Evolutionary conservation across 2,329 filamentous ascomycete species (phyloP), one percentile per base, ranked within the genome.

Genomic region (Thyridium curvatum): DNA sequence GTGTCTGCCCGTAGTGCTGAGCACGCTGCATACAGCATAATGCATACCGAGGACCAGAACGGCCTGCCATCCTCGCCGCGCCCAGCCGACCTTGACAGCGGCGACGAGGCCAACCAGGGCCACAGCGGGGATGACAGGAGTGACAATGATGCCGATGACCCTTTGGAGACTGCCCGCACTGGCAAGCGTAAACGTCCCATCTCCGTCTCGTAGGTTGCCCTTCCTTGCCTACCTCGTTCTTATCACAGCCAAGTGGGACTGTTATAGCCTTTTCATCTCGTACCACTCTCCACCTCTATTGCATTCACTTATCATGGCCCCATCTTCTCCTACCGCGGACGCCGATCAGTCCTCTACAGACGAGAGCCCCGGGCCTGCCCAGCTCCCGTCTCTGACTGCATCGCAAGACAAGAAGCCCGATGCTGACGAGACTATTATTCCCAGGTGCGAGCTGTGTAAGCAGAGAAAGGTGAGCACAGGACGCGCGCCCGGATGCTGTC

Each of bases 401-500:
- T 46, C 41, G 21, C 44, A 50, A 35, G 38, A 40, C 37, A 45
- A 50, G 33, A 43, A 48, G 30, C 49, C 49, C 26, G 38, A 40
- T 37, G 49, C 55, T 47, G 52, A 68, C 69, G 60, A 71, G 52
- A 44, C 46, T 38, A 28, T 42, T 10, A 47, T 58, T 34, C 52
- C 54, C 60, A 83, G 79, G 53, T 83, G 86, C 55, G 86, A 90
- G 62, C 71, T 85, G 37, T 88, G 85, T 67, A 89, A 90, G 62
- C 80, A 85, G 59, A 71, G 86, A 65, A 91, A 90, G 71, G 84
- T 87, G 62, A 40, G 21, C n/a, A n/a, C n/a, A n/a, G n/a, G n/a
- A n/a, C n/a, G n/a, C n/a, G n/a, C n/a, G n/a, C n/a, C n/a, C n/a
- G n/a, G n/a, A n/a, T n/a, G n/a, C n/a, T n/a, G n/a, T n/a, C n/a